phyloP scores from a whole-genome alignment of 768 basidiomycete species.

The Termitomyces sp. region DNA sequence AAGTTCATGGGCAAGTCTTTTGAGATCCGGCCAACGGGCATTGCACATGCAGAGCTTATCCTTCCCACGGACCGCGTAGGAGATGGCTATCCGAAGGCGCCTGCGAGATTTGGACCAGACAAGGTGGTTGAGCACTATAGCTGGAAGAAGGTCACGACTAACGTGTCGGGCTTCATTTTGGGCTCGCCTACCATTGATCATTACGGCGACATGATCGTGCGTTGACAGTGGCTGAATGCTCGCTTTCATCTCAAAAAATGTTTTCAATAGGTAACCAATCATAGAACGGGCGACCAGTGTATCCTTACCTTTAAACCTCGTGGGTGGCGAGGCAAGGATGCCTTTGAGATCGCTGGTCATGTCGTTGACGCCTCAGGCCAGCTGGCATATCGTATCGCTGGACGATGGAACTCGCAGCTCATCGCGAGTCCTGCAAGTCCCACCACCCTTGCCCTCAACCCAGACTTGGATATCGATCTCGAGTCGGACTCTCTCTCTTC shows the following conservation, averaged over 20 bases:
- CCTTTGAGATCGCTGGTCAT: conserved; percentile 86
- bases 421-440: conserved; percentile 69
- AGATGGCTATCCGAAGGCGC: conserved; percentile 54
- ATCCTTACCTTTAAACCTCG: conserved; percentile 93
- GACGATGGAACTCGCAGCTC: conserved; percentile 93
- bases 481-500: conserved; percentile 43
- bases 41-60: conserved; percentile 82
- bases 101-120: conserved; percentile 31
- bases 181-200: conserved; percentile 87
- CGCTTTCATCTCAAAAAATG: not conserved
- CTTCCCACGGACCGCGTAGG: conserved; percentile 59
- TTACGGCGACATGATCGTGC: conserved; percentile 92
- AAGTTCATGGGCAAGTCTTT: conserved; percentile 96
- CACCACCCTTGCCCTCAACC: conserved; percentile 69
- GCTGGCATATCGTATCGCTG: conserved; percentile 83
- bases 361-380: conserved; percentile 64
- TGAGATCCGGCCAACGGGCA: conserved; percentile 93
- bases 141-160: conserved; percentile 94
- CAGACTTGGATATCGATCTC: conserved; percentile 39
- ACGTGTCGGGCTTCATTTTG: conserved; percentile 88
- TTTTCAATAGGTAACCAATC: conserved; percentile 60
- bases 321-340: conserved; percentile 90
- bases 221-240: not conserved
- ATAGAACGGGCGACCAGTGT: conserved; percentile 84
- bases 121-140: conserved; percentile 86